Evolutionary conservation across 805 yeast species (phyloP).

Genomic region (Millerago galiae): DNA sequence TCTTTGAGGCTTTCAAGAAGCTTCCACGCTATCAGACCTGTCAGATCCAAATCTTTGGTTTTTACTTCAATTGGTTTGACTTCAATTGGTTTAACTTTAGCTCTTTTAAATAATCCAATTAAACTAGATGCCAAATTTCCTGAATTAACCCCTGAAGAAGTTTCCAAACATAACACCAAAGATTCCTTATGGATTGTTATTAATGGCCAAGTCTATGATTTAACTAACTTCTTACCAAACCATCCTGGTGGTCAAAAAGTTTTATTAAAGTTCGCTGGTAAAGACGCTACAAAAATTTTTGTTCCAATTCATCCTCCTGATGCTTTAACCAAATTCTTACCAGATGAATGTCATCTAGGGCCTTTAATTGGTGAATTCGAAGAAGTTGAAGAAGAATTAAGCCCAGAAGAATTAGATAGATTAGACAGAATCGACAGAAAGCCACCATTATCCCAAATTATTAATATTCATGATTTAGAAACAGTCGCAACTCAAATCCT

Average conservation of each 20-base stretch:
- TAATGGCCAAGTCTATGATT: slow-evolving; percentile 72
- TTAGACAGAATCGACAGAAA: slow-evolving; percentile 38
- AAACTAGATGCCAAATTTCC: neutral
- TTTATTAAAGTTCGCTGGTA: slow-evolving; percentile 74
- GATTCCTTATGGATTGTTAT: slow-evolving; percentile 82
- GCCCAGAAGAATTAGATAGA: slow-evolving; percentile 35
- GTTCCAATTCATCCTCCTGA: slow-evolving; percentile 91
- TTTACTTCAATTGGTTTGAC: too few relatives aligned
- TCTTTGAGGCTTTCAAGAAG: too few relatives aligned
- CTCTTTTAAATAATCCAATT: neutral
- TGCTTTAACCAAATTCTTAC: slow-evolving; percentile 58
- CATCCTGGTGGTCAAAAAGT: slow-evolving; percentile 84
- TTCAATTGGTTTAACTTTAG: too few relatives aligned
- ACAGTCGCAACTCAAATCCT: slow-evolving; percentile 74
- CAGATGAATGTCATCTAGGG: slow-evolving; percentile 58
- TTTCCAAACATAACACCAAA: slow-evolving; percentile 26
- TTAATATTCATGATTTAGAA: slow-evolving; percentile 83
- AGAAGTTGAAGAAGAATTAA: slow-evolving; percentile 29
- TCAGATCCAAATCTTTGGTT: too few relatives aligned
- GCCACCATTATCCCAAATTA: slow-evolving; percentile 66
- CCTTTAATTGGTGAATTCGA: slow-evolving; percentile 33
- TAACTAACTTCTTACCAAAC: slow-evolving; percentile 61
- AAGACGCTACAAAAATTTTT: slow-evolving; percentile 77
- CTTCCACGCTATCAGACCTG: too few relatives aligned
- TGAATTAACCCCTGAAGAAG: slow-evolving; percentile 22